These are phyloP conservation scores for Plectosphaerella plurivora DNA, from an alignment of 2,329 filamentous ascomycete species.

Conservation along the genomic window DNA sequence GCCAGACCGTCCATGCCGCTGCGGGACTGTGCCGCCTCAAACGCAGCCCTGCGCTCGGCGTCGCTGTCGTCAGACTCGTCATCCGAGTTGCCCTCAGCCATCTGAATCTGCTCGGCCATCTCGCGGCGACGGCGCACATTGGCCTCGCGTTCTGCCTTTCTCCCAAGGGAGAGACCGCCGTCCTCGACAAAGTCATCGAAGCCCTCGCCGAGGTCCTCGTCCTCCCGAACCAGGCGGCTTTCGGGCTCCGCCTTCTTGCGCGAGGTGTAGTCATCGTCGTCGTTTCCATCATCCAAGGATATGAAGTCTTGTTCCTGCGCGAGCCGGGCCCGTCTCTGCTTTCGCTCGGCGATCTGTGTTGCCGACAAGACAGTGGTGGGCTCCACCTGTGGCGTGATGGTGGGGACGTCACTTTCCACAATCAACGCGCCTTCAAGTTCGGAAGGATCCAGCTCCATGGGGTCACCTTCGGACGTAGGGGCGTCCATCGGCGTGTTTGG, in stretches of 20 bases:
- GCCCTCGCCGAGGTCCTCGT: constrained; percentile 89
- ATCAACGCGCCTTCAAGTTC: constrained; percentile 63
- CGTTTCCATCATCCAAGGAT: constrained; percentile 49
- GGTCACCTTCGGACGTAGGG: constrained; percentile 39
- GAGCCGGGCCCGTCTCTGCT: constrained; percentile 72
- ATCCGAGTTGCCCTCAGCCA: constrained; percentile 65
- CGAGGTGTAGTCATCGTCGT: constrained; percentile 29
- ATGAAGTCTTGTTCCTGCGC: constrained; percentile 69
- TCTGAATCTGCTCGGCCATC: constrained; percentile 79
- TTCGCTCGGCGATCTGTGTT: constrained; percentile 10
- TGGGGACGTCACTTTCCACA: constrained; percentile 44
- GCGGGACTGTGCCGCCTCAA: constrained; percentile 80
- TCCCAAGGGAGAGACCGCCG: constrained; percentile 72
- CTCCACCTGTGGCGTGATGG: constrained; percentile 7
- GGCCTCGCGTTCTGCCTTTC: constrained; percentile 71
- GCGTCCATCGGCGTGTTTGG: constrained; percentile 62
- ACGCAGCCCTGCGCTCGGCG: constrained; percentile 70
- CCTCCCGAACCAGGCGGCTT: constrained; percentile 73
- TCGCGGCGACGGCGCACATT: constrained; percentile 62
- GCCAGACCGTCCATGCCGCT: constrained; percentile 76
- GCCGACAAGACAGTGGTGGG: constrained; percentile 34
- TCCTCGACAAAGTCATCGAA: constrained; percentile 92
- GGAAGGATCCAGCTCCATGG: constrained; percentile 53
- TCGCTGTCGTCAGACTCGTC: constrained; percentile 66
- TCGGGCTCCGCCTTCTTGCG: constrained; percentile 53